These are phyloP conservation scores for Populus hybrid DNA, from an alignment of 441 rosid genomes.

Conservation along the genomic window DNA sequence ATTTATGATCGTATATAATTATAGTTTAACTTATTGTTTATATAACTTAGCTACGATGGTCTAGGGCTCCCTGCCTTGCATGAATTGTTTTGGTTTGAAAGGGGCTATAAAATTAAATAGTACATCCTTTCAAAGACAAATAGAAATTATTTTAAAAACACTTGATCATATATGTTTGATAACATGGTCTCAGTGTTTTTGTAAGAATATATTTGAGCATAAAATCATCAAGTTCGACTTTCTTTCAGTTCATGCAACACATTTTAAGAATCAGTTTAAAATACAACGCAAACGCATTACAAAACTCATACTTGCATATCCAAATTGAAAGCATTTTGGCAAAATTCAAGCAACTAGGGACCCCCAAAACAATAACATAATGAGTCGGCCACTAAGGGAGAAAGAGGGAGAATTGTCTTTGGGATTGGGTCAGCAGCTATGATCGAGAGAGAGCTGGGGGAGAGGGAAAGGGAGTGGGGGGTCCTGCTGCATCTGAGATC, in stretches of 20 bases:
- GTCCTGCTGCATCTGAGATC: constrained; percentile 26
- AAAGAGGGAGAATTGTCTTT: neutral
- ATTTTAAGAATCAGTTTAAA: neutral
- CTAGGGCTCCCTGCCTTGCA: neutral
- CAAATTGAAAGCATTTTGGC: neutral
- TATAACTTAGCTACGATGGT: neutral
- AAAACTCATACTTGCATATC: neutral
- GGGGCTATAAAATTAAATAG: no score
- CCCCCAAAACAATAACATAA: constrained; percentile 8
- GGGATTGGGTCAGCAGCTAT: neutral
- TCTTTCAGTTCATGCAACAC: neutral
- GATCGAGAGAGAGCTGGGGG: neutral
- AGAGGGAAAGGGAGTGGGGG: neutral
- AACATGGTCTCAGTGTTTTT: no score
- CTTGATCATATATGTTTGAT: neutral
- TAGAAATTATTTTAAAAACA: neutral
- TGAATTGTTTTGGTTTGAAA: no score
- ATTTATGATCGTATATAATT: no score
- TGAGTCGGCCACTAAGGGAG: constrained; percentile 2
- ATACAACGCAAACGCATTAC: neutral
- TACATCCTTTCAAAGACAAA: no score
- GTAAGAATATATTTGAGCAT: neutral
- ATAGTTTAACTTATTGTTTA: no score
- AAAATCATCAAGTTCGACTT: neutral
- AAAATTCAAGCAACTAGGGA: neutral